phyloP scores from a whole-genome alignment of 495 filamentous ascomycete species.

The Glonium stellatum region DNA sequence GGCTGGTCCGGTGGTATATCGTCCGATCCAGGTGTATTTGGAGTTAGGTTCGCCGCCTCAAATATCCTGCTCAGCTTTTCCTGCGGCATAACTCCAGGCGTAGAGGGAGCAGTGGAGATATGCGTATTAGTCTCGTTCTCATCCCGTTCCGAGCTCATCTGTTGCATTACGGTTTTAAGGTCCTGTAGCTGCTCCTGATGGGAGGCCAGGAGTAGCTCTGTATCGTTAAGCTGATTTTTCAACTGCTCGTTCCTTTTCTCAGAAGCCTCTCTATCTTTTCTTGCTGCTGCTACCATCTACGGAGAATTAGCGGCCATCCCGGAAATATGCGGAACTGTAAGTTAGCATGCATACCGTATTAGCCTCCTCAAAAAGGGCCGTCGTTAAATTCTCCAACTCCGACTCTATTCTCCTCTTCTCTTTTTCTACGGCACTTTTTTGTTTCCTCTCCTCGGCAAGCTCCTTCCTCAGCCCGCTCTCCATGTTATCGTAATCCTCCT shows the following conservation, averaged over 20 bases:
- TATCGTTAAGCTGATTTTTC: slow-evolving; percentile 69
- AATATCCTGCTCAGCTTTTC: slow-evolving; percentile 41
- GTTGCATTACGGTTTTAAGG: slow-evolving; percentile 85
- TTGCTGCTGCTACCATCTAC: slow-evolving; percentile 82
- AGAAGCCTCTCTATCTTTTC: slow-evolving; percentile 59
- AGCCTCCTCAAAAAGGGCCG: slow-evolving; percentile 89
- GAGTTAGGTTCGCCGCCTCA: slow-evolving; percentile 41
- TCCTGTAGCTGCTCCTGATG: slow-evolving; percentile 91
- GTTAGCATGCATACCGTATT: slow-evolving; percentile 53
- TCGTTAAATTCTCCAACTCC: slow-evolving; percentile 83
- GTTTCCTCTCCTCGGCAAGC: slow-evolving; percentile 54
- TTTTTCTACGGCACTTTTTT: slow-evolving; percentile 55
- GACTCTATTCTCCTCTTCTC: slow-evolving; percentile 67
- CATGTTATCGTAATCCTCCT: slow-evolving; percentile 60
- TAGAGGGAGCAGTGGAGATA: slow-evolving; percentile 59
- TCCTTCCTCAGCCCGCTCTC: slow-evolving; percentile 62
- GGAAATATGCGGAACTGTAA: not conserved
- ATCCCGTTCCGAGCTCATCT: slow-evolving; percentile 68
- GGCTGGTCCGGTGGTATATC: slow-evolving; percentile 70
- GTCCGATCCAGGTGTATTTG: slow-evolving; percentile 44
- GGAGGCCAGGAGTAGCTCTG: slow-evolving; percentile 74
- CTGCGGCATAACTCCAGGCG: slow-evolving; percentile 45
- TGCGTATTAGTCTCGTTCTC: slow-evolving; percentile 53
- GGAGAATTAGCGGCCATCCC: not conserved
- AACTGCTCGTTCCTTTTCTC: slow-evolving; percentile 75